Evolutionary conservation across 192 early-diverging fungal genomes (phyloP).

Genomic region (Chytriomyces confervae): DNA sequence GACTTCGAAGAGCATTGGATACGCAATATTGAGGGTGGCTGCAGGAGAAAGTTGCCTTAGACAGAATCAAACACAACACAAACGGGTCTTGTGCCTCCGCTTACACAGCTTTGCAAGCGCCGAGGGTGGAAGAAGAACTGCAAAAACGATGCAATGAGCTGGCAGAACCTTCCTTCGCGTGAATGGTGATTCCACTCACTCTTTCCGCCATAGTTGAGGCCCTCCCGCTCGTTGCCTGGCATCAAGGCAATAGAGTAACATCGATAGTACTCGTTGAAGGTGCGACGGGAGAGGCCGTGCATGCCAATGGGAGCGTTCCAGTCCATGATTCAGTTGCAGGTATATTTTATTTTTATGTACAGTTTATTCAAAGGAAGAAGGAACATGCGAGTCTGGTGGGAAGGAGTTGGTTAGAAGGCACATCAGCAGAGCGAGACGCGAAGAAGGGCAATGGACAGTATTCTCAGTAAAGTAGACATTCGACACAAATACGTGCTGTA

Average conservation of each 20-base stretch:
- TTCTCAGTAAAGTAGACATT: slow-evolving; percentile 34
- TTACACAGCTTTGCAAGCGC: slow-evolving; percentile 70
- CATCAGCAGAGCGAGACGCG: too few relatives aligned
- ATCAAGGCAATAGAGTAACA: slow-evolving; percentile 76
- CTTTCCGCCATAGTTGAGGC: slow-evolving; percentile 80
- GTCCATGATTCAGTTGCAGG: slow-evolving; percentile 1
- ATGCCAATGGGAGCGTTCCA: not conserved
- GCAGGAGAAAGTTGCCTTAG: too few relatives aligned
- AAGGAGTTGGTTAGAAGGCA: too few relatives aligned
- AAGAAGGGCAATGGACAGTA: too few relatives aligned
- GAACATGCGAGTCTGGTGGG: too few relatives aligned
- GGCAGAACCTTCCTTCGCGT: not conserved
- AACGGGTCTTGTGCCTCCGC: too few relatives aligned
- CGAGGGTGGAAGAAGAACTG: slow-evolving; percentile 79
- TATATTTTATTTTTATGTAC: too few relatives aligned
- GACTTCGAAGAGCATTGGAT: slow-evolving; percentile 92
- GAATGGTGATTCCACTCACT: slow-evolving; percentile 64
- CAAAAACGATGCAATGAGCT: not conserved
- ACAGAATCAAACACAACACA: too few relatives aligned
- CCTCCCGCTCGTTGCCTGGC: slow-evolving; percentile 71
- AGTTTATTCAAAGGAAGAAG: too few relatives aligned
- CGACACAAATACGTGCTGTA: slow-evolving; percentile 17
- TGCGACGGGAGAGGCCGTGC: not conserved
- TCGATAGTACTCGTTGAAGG: slow-evolving; percentile 41
- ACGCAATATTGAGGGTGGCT: slow-evolving; percentile 83